Evolutionary conservation across 2,329 filamentous ascomycete species (phyloP).

Genomic region (Penicillium verrucosum): DNA sequence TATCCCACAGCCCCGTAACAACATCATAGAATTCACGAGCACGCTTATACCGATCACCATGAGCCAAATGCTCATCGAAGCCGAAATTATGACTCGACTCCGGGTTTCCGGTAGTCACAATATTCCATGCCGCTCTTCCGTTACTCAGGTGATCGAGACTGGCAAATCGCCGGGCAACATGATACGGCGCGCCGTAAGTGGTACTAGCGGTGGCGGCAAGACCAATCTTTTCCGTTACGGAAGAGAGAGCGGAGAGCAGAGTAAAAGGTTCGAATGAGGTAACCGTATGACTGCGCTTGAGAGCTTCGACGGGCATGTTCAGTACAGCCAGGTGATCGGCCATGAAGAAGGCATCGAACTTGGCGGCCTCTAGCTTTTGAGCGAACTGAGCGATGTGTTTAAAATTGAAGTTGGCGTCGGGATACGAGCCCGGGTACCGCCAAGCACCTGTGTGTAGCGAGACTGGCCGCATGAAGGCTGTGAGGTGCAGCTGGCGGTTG

Average conservation of each 20-base stretch:
- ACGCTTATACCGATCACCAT: conserved; percentile 50
- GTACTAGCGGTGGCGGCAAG: conserved; percentile 53
- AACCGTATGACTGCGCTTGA: conserved; percentile 57
- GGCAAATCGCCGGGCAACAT: conserved; percentile 53
- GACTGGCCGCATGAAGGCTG: conserved; percentile 59
- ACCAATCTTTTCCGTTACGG: conserved; percentile 50
- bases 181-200: conserved; percentile 53
- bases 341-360: conserved; percentile 59
- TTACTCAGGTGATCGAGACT: conserved; percentile 51
- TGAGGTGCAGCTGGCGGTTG: conserved; percentile 48
- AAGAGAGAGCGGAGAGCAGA: conserved; percentile 49
- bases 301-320: conserved; percentile 56
- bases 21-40: conserved; percentile 54
- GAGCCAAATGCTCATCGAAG: conserved; percentile 50
- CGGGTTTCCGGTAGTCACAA: conserved; percentile 53
- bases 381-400: conserved; percentile 53
- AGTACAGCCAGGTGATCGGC: conserved; percentile 54
- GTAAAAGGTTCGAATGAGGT: conserved; percentile 59
- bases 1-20: conserved; percentile 54
- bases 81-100: conserved; percentile 55
- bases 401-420: conserved; percentile 59
- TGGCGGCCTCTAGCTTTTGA: conserved; percentile 53
- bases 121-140: conserved; percentile 54
- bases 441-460: conserved; percentile 56
- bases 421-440: conserved; percentile 54